A percentile compares a stretch with the other conserved stretches of the same genome.
Conservation (phyloP, 2,329 filamentous ascomycete species). For the Penicillium sp. region DNA sequence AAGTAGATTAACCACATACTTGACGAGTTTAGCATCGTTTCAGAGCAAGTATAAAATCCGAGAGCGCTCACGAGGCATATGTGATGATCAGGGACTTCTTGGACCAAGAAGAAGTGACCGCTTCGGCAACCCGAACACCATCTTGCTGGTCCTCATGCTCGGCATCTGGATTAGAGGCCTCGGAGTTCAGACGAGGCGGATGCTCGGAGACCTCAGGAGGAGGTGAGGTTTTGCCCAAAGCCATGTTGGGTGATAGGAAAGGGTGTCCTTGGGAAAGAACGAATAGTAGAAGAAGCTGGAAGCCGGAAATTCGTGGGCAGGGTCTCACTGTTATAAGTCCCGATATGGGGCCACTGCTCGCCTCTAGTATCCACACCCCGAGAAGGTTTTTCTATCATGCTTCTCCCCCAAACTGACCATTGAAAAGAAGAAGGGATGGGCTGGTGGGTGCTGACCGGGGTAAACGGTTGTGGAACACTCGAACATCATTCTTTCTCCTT, state of each 20-base stretch:
- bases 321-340: background rate
- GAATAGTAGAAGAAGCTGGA: background rate
- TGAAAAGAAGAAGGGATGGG: background rate
- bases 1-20: conserved; percentile 52
- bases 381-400: background rate
- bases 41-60: too few species aligned
- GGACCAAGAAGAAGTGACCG: conserved; percentile 39
- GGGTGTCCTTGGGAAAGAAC: background rate
- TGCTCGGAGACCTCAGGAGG: background rate
- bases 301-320: background rate
- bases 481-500: background rate
- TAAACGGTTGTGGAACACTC: background rate
- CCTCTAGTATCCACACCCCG: background rate
- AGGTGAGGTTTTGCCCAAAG: background rate
- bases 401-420: background rate
- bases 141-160: conserved; percentile 20
- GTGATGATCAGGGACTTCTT: conserved; percentile 43
- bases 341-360: background rate
- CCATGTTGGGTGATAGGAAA: background rate
- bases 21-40: background rate
- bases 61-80: conserved; percentile 53
- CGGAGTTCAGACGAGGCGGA: background rate
- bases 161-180: background rate
- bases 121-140: conserved; percentile 29
- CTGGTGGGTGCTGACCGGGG: background rate